phyloP scores from a whole-genome alignment of 495 filamentous ascomycete species.

The Annulohypoxylon stygium region DNA sequence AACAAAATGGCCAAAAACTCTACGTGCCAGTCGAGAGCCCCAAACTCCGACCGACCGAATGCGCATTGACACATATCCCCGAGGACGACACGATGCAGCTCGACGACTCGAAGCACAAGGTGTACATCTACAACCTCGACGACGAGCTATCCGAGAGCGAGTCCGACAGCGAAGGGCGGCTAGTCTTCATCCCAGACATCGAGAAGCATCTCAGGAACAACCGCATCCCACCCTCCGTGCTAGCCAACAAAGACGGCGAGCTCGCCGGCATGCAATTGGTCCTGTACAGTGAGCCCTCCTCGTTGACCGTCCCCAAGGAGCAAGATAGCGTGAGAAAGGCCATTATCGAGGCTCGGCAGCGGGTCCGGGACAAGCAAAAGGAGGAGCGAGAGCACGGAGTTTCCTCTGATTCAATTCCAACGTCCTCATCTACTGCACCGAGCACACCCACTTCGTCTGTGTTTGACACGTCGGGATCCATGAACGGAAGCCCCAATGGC shows the following conservation, averaged over 20 bases:
- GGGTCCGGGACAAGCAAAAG: slow-evolving; percentile 66
- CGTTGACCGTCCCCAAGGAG: slow-evolving; percentile 79
- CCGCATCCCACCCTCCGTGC: slow-evolving; percentile 75
- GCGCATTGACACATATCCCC: slow-evolving; percentile 21
- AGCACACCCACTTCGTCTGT: background rate
- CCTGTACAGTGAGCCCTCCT: slow-evolving; percentile 82
- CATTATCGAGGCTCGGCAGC: slow-evolving; percentile 82
- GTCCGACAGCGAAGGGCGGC: slow-evolving; percentile 57
- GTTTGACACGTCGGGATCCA: background rate
- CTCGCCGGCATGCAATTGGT: slow-evolving; percentile 75
- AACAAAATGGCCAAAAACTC: slow-evolving; percentile 67
- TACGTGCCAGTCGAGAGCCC: slow-evolving; percentile 67
- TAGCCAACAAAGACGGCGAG: slow-evolving; percentile 64
- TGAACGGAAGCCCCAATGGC: slow-evolving; percentile 12
- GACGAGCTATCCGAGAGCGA: slow-evolving; percentile 76
- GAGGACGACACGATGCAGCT: slow-evolving; percentile 81
- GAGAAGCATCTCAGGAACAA: slow-evolving; percentile 75
- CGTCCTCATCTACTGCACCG: background rate
- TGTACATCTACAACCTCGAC: slow-evolving; percentile 92
- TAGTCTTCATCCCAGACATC: slow-evolving; percentile 87
- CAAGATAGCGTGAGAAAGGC: slow-evolving; percentile 86
- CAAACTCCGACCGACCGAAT: slow-evolving; percentile 42
- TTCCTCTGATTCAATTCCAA: background rate
- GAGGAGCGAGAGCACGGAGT: slow-evolving; percentile 32
- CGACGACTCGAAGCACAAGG: slow-evolving; percentile 86